Conservation (phyloP, 2,329 filamentous ascomycete species). For the Aureobasidium sp. region DNA sequence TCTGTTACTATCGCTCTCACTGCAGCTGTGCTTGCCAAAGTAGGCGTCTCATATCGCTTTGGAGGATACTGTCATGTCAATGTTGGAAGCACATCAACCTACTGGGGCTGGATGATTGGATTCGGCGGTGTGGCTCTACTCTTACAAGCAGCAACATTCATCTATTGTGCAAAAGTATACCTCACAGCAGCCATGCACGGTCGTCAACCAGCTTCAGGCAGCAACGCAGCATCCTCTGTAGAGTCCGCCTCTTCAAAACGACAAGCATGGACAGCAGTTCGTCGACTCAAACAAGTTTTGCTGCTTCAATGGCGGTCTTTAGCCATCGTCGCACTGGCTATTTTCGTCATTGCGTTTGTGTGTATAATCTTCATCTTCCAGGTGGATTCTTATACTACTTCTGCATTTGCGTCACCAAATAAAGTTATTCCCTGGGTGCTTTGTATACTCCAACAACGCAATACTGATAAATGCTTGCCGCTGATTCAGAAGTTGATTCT, state of each 20-base stretch:
- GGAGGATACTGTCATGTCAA: conserved; percentile 94
- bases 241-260: conserved; percentile 25
- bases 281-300: conserved; percentile 79
- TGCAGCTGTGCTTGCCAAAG: conserved; percentile 47
- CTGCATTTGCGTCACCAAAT: conserved; percentile 28
- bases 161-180: conserved; percentile 41
- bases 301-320: conserved; percentile 87
- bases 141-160: conserved; percentile 38
- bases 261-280: conserved; percentile 70
- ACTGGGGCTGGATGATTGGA: conserved; percentile 43
- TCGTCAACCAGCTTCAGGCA: conserved; percentile 17
- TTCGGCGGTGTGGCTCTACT: conserved; percentile 37
- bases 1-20: conserved; percentile 35
- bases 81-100: conserved; percentile 41
- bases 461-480: conserved; percentile 26
- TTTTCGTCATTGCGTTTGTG: conserved; percentile 42
- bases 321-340: conserved; percentile 80
- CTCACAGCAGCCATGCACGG: conserved; percentile 26
- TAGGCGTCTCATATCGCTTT: conserved; percentile 61
- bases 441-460: conserved; percentile 29
- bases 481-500: conserved; percentile 27
- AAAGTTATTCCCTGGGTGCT: conserved; percentile 30
- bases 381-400: conserved; percentile 25
- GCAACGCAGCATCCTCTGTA: conserved; percentile 27
- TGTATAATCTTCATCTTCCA: conserved; percentile 31